Conservation (phyloP, 805 yeast genomes). For the Candida takata region DNA sequence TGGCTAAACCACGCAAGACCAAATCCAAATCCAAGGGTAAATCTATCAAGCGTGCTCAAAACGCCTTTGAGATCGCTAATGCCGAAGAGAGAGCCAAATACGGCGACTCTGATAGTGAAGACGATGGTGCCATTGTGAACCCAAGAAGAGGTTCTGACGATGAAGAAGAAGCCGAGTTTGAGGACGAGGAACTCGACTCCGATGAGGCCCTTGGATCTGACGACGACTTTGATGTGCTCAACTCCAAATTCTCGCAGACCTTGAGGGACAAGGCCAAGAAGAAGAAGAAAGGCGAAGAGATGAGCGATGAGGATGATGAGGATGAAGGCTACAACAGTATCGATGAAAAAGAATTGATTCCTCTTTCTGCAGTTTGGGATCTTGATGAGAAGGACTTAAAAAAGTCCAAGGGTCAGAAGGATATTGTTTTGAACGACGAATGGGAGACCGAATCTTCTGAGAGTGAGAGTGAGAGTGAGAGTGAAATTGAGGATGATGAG, state of each 20-base stretch:
- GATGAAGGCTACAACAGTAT: slow-evolving; percentile 61
- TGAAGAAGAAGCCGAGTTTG: slow-evolving; percentile 31
- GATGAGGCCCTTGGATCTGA: slow-evolving; percentile 87
- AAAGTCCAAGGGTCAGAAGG: slow-evolving; percentile 22
- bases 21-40: slow-evolving; percentile 17
- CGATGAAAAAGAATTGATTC: slow-evolving; percentile 68
- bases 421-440: slow-evolving; percentile 14
- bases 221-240: slow-evolving; percentile 58
- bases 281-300: slow-evolving; percentile 21
- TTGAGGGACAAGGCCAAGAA: slow-evolving; percentile 48
- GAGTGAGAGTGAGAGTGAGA: slow-evolving; percentile 19
- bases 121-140: slow-evolving; percentile 33
- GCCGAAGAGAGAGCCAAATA: slow-evolving; percentile 12
- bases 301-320: slow-evolving; percentile 26
- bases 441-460: slow-evolving; percentile 21
- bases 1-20: slow-evolving; percentile 5
- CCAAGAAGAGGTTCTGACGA: slow-evolving; percentile 25
- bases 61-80: slow-evolving; percentile 44
- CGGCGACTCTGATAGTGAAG: slow-evolving; percentile 23
- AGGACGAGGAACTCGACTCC: slow-evolving; percentile 68
- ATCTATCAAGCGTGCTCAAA: slow-evolving; percentile 34
- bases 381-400: slow-evolving; percentile 51
- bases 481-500: slow-evolving; percentile 26
- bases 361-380: slow-evolving; percentile 88
- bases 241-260: slow-evolving; percentile 63